Evolutionary conservation across 345 rosid species (phyloP), one percentile per base, ranked within the genome.

Genomic region (Pistacia atlantica): DNA sequence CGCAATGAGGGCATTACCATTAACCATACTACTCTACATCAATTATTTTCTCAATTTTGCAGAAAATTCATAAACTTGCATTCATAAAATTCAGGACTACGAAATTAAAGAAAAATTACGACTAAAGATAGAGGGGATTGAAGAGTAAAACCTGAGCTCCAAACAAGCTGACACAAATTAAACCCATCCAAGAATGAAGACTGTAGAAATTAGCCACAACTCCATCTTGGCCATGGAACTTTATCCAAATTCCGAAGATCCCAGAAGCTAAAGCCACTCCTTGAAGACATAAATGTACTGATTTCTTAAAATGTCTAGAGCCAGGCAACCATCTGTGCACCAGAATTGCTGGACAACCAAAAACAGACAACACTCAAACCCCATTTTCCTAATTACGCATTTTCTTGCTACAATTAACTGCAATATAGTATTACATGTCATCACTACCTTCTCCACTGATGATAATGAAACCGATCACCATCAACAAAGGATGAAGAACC

Each of bases 111-210:
- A 48, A 51, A n/a, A 2, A 3, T 35, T 17, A 33, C 22, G 56
- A 57, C 3, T 46, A 61, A 59, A 66, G 5, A n/a, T 46, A 11
- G 8, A 49, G 74, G 18, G 52, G 22, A 59, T 35, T 65, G 63
- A 58, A 65, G 59, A 71, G 74, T 5, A 25, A 46, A 71, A 93
- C 98, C 99, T 95, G 99, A 61, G 92, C 91, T 71, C 86, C 91
- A 78, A 93, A 95, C 84, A 95, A 83, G 84, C 84, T 88, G 76
- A 95, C 73, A 79, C 96, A 95, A 86, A 89, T 73, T 76, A 95
- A 86, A 60, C 99, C 99, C 96, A 93, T 93, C 99, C 99, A 95
- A 82, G 98, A 95, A 89, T 95, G 99, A 69, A 95, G 87, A 80
- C 91, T 93, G 45, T 83, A 93, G 88, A 95, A 95, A 82, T 95